Evolutionary conservation across 2,329 filamentous ascomycete genomes (phyloP).

Genomic region (Sclerotinia trifoliorum): DNA sequence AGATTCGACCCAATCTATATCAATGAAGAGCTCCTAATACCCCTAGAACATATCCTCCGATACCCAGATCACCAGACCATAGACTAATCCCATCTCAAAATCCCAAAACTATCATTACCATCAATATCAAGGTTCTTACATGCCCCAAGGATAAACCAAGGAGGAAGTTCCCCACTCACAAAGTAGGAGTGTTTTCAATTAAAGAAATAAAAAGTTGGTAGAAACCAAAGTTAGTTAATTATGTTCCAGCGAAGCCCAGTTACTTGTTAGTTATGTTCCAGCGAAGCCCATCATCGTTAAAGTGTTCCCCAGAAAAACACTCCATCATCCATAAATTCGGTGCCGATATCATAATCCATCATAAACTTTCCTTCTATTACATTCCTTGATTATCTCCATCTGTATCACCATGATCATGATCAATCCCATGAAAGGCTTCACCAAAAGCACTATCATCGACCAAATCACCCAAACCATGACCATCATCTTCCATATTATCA

Average conservation of each 20-base stretch:
- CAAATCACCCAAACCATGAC: slow-evolving; percentile 56
- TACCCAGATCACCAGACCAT: background rate
- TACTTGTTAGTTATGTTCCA: too few species aligned
- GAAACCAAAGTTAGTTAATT: background rate
- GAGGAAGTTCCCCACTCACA: slow-evolving; percentile 17
- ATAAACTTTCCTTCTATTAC: background rate
- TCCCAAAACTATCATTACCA: background rate
- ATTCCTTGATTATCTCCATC: slow-evolving; percentile 26
- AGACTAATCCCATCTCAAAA: background rate
- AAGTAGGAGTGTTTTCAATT: slow-evolving; percentile 17
- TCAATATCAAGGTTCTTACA: slow-evolving; percentile 16
- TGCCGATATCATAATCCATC: background rate
- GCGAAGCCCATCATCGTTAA: background rate
- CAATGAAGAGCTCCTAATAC: background rate
- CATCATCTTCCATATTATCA: slow-evolving; percentile 47
- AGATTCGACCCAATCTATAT: background rate
- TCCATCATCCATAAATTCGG: background rate
- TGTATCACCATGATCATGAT: slow-evolving; percentile 31
- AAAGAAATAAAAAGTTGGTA: background rate
- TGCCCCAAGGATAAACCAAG: slow-evolving; percentile 11
- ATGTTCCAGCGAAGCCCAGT: background rate
- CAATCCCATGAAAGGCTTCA: slow-evolving; percentile 72
- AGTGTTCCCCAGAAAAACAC: background rate
- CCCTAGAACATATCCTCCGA: background rate
- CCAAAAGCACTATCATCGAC: slow-evolving; percentile 80